Evolutionary conservation across 768 basidiomycete genomes (phyloP).

Genomic region (Mycena crocata): DNA sequence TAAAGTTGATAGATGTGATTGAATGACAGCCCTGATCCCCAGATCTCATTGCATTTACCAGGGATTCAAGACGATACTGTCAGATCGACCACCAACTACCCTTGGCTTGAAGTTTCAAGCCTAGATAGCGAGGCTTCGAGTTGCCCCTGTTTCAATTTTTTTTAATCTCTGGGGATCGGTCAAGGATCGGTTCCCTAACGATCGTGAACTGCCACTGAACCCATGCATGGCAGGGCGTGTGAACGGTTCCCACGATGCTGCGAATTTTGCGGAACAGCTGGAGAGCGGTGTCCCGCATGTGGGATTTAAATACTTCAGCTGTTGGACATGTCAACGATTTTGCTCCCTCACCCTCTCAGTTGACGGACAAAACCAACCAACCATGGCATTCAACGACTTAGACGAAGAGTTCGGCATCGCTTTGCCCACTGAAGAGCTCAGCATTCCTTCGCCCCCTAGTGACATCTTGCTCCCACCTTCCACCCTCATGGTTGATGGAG

Average conservation of each 20-base stretch:
- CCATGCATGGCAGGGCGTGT: background rate
- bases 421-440: no score
- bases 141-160: no score
- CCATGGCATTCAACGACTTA: background rate
- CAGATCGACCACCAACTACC: background rate
- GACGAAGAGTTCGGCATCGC: background rate
- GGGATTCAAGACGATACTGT: no score
- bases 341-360: background rate
- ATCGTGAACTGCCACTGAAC: no score
- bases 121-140: background rate
- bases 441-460: no score
- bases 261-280: background rate
- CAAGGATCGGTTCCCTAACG: no score
- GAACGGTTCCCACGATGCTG: background rate
- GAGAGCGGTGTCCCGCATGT: background rate
- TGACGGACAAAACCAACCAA: background rate
- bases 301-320: background rate
- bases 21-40: background rate
- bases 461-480: no score
- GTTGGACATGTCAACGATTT: background rate
- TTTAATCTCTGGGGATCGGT: no score
- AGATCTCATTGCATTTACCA: no score
- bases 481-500: no score
- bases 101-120: background rate
- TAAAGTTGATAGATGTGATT: background rate